Evolutionary conservation across 345 rosid species (phyloP).

Genomic region (Syzygium oleosum): DNA sequence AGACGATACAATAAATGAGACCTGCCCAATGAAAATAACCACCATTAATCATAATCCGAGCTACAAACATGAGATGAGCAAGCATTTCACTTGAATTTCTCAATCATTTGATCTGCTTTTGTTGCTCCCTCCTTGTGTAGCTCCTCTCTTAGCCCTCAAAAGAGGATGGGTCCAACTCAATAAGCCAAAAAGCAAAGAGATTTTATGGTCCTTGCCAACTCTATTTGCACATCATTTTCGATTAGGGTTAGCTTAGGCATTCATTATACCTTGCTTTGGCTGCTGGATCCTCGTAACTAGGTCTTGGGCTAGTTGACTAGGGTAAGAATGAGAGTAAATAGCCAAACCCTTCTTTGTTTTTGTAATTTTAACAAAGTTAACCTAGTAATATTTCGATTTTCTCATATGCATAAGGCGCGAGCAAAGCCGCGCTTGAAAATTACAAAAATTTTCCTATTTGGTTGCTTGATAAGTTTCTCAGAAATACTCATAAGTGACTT

Average conservation of each 20-base stretch:
- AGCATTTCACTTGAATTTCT: not conserved
- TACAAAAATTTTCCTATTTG: not conserved
- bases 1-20: not conserved
- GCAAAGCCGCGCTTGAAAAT: not conserved
- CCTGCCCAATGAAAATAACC: not conserved
- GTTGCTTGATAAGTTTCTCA: not conserved
- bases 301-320: not conserved
- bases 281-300: not conserved
- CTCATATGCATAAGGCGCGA: not conserved
- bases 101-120: not conserved
- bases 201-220: not conserved
- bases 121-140: not conserved
- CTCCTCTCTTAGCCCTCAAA: not conserved
- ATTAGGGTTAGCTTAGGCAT: not conserved
- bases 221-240: not conserved
- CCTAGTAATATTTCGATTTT: not conserved
- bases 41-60: not conserved
- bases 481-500: not conserved
- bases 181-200: not conserved
- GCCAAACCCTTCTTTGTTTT: not conserved
- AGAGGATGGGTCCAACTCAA: not conserved
- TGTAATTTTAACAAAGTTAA: not conserved
- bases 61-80: not conserved
- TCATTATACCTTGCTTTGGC: not conserved
- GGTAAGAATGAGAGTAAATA: not conserved